These are phyloP conservation scores for Catunica adiposa DNA, from an alignment of 2,329 filamentous ascomycete genomes.

Conservation along the genomic window DNA sequence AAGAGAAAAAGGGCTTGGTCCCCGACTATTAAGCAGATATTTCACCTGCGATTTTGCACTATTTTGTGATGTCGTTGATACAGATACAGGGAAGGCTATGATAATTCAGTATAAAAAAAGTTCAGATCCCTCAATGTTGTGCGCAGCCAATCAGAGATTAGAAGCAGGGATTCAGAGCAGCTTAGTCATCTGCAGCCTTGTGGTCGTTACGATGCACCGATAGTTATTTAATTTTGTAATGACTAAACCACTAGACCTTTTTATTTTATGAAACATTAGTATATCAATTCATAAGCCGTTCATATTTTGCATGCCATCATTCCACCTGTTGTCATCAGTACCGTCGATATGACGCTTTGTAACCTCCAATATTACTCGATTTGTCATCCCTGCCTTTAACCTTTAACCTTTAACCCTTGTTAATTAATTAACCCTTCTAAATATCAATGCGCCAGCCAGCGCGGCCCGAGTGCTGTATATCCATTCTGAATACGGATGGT, in stretches of 20 bases:
- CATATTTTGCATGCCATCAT: too few species aligned
- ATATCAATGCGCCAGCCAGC: too few species aligned
- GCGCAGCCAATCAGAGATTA: constrained; percentile 2
- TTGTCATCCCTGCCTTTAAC: not conserved
- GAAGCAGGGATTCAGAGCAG: not conserved
- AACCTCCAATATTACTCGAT: not conserved
- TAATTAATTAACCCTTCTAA: not conserved
- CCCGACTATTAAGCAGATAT: too few species aligned
- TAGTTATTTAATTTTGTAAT: not conserved
- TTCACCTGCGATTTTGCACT: too few species aligned
- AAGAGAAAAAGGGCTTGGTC: not conserved
- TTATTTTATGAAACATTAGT: too few species aligned
- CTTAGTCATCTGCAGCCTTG: constrained; percentile 5
- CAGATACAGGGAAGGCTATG: not conserved
- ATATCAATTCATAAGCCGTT: too few species aligned
- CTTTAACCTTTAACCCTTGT: not conserved
- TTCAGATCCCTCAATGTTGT: not conserved
- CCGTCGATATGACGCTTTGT: not conserved
- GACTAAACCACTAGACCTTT: too few species aligned
- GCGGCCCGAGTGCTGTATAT: too few species aligned
- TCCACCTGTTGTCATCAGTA: too few species aligned
- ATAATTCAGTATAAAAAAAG: constrained; percentile 6
- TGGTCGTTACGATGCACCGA: not conserved
- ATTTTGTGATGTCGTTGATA: too few species aligned
- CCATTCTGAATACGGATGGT: too few species aligned